Conservation (phyloP, 2,329 filamentous ascomycete genomes). For the Beauveria pseudobassiana region DNA sequence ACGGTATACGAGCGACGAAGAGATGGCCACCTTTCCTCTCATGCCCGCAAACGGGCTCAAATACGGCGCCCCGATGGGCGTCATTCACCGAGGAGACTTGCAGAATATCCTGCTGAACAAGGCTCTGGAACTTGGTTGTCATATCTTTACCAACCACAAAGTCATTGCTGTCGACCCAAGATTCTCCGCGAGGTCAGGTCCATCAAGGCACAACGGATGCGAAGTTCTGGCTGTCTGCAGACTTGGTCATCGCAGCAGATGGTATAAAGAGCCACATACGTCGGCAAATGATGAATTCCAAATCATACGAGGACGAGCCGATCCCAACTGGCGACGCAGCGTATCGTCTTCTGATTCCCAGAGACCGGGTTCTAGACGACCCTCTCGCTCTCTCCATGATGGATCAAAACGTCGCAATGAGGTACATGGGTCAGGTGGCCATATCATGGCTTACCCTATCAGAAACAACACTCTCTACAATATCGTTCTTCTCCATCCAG, state of each 20-base stretch:
- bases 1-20: constrained; percentile 19
- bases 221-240: background rate
- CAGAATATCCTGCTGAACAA: constrained; percentile 30
- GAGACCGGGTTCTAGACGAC: constrained; percentile 55
- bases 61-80: constrained; percentile 19
- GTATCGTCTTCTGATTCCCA: constrained; percentile 45
- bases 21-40: constrained; percentile 17
- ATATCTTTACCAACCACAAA: background rate
- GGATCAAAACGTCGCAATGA: constrained; percentile 46
- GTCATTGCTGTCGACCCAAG: background rate
- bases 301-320: constrained; percentile 20
- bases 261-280: background rate
- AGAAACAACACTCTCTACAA: constrained; percentile 59
- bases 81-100: constrained; percentile 21
- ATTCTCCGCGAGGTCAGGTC: background rate
- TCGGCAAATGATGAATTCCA: background rate
- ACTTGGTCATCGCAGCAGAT: background rate
- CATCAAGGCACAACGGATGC: background rate
- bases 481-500: constrained; percentile 54
- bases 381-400: constrained; percentile 56
- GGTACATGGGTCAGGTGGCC: constrained; percentile 60
- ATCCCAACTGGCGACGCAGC: constrained; percentile 44
- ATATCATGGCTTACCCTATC: constrained; percentile 62
- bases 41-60: constrained; percentile 14
- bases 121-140: constrained; percentile 27